Percentiles rank a stretch among this genome's conserved stretches.
Evolutionary conservation across 2,329 filamentous ascomycete genomes (phyloP).

Genomic region (Colletotrichum godetiae): DNA sequence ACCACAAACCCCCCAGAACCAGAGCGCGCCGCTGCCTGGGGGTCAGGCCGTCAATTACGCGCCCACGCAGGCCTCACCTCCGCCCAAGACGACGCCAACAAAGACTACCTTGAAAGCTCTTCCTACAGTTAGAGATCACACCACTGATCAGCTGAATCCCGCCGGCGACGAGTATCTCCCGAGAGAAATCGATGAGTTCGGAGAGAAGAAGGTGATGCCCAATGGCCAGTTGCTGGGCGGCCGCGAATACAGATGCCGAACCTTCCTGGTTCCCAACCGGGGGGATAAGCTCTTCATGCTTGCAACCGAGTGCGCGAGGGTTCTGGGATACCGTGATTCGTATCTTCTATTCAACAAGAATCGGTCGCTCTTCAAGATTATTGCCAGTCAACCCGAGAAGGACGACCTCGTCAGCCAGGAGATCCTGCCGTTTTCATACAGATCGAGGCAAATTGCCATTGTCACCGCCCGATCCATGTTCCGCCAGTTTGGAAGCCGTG

Average conservation of each 20-base stretch:
- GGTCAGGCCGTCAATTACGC: constrained; percentile 53
- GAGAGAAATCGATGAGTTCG: constrained; percentile 90
- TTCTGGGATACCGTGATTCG: constrained; percentile 95
- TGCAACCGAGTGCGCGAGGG: constrained; percentile 94
- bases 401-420: constrained; percentile 96
- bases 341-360: constrained; percentile 99
- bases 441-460: constrained; percentile 98
- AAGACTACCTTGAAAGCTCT: constrained; percentile 92
- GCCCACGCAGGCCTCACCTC: constrained; percentile 59
- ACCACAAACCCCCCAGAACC: constrained; percentile 66
- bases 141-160: constrained; percentile 90
- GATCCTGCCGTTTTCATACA: constrained; percentile 95
- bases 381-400: constrained; percentile 94
- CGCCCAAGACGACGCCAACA: constrained; percentile 82
- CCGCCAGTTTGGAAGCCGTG: constrained; percentile 93
- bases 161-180: constrained; percentile 95
- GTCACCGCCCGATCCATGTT: constrained; percentile 99
- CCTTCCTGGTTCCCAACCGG: constrained; percentile 90
- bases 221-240: constrained; percentile 85
- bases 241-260: constrained; percentile 91
- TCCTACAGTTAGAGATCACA: constrained; percentile 95
- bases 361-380: constrained; percentile 95
- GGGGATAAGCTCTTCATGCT: constrained; percentile 98
- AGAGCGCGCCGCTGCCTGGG: constrained; percentile 56
- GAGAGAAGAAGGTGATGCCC: constrained; percentile 90